A percentile compares a stretch with the other conserved stretches of the same genome.
Evolutionary conservation across 2,329 filamentous ascomycete genomes (phyloP).

Genomic region (Stagonosporopsis chrysanthemi): DNA sequence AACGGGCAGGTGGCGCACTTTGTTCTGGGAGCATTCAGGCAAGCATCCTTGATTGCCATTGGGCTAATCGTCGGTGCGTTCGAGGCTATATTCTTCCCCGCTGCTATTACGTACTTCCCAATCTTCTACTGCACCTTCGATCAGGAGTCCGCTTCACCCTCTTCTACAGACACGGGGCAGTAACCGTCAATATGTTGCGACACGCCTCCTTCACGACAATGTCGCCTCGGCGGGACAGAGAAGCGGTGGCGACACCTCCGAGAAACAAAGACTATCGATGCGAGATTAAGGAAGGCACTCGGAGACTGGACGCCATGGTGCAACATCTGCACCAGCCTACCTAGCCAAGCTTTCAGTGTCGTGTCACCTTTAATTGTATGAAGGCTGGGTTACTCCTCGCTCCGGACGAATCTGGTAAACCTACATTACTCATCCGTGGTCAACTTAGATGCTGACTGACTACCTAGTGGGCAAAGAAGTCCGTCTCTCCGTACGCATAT

Average conservation of each 20-base stretch:
- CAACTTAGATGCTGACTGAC: not conserved
- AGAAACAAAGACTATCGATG: constrained; percentile 22
- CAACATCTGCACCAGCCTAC: constrained; percentile 54
- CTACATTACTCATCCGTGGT: not conserved
- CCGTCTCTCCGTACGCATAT: not conserved
- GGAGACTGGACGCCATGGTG: constrained; percentile 38
- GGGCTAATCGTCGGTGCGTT: constrained; percentile 49
- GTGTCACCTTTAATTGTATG: constrained; percentile 59
- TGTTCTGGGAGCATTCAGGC: constrained; percentile 34
- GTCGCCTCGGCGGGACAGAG: constrained; percentile 4
- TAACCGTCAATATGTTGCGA: constrained; percentile 34
- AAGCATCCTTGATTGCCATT: constrained; percentile 28
- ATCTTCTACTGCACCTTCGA: constrained; percentile 57
- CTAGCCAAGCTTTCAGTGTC: constrained; percentile 50
- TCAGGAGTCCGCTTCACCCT: constrained; percentile 55
- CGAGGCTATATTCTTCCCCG: constrained; percentile 65
- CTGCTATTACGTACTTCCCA: constrained; percentile 62
- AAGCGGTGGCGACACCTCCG: constrained; percentile 2
- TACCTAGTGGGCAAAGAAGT: not conserved
- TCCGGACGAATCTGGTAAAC: constrained; percentile 30
- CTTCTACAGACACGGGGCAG: constrained; percentile 49
- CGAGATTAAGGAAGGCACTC: constrained; percentile 28
- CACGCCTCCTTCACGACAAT: constrained; percentile 30
- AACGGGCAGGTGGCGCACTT: constrained; percentile 19
- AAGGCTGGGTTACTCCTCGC: constrained; percentile 27